A percentile compares a stretch with the other conserved stretches of the same genome.
Conservation (phyloP, 345 rosid genomes). For the Noccaea bulbosa region DNA sequence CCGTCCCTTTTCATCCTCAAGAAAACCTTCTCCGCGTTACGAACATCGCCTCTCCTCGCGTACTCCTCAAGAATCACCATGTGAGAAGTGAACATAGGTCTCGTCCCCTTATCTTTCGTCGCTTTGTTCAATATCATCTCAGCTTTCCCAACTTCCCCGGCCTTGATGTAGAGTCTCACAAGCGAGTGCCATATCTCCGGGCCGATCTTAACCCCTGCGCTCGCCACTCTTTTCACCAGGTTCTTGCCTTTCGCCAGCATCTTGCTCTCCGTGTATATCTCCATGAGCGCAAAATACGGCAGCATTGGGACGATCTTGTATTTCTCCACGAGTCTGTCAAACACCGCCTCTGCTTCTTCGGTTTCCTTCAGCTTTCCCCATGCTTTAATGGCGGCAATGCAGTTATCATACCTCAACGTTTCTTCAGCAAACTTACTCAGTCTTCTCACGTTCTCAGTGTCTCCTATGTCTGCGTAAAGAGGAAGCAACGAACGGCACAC, state of each 20-base stretch:
- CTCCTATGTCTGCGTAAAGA: constrained; percentile 77
- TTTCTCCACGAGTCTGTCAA: constrained; percentile 52
- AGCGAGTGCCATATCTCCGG: constrained; percentile 78
- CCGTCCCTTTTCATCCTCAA: constrained; percentile 72
- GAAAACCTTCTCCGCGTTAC: constrained; percentile 78
- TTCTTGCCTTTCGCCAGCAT: constrained; percentile 74
- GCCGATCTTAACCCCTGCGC: constrained; percentile 66
- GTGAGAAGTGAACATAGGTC: constrained; percentile 69
- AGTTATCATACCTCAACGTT: constrained; percentile 54
- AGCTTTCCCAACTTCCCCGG: constrained; percentile 85
- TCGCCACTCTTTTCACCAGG: constrained; percentile 66
- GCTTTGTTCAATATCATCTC: constrained; percentile 71
- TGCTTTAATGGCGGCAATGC: constrained; percentile 70
- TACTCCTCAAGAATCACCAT: constrained; percentile 70
- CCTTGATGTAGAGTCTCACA: constrained; percentile 70
- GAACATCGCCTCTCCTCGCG: constrained; percentile 75
- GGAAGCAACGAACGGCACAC: constrained; percentile 62
- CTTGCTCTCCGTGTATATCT: constrained; percentile 73
- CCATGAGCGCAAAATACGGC: constrained; percentile 62
- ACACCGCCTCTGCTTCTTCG: constrained; percentile 81
- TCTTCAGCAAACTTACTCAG: constrained; percentile 69
- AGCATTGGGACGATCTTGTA: constrained; percentile 54
- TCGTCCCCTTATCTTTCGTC: constrained; percentile 47
- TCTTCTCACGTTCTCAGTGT: constrained; percentile 73
- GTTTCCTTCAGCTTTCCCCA: constrained; percentile 78